A percentile compares a stretch with the other conserved stretches of the same genome.
phyloP scores from a whole-genome alignment of 176 grass and related monocot genomes.

The Eragrostis nindensis region DNA sequence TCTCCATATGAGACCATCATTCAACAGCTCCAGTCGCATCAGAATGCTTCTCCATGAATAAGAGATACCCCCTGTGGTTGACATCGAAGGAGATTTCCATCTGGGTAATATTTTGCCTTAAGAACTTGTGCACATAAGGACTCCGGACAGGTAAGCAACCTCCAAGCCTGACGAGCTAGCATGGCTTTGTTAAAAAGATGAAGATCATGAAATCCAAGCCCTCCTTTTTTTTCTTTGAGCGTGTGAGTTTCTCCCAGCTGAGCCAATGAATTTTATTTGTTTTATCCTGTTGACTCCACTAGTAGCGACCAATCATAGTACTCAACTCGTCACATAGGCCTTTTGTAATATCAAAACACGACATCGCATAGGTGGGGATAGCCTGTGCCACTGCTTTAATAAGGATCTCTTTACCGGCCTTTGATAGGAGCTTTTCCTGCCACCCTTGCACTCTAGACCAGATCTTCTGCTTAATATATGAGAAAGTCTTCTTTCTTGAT shows the following conservation, averaged over 20 bases:
- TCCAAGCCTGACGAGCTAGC: not conserved
- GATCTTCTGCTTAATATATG: too few species aligned
- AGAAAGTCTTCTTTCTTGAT: too few species aligned
- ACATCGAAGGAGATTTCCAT: not conserved
- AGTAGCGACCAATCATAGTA: fast-evolving
- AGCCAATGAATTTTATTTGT: not conserved
- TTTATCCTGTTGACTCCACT: not conserved
- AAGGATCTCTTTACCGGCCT: too few species aligned
- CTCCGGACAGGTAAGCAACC: not conserved
- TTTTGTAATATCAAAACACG: not conserved
- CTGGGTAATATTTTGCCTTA: not conserved
- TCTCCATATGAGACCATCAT: too few species aligned
- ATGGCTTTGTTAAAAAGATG: not conserved
- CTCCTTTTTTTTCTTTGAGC: not conserved
- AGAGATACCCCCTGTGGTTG: too few species aligned
- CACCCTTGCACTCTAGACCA: too few species aligned
- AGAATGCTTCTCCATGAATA: too few species aligned
- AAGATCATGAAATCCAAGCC: not conserved
- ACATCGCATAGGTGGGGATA: too few species aligned
- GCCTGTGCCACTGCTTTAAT: too few species aligned
- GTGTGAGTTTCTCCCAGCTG: not conserved
- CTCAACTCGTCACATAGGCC: not conserved
- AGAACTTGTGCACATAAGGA: not conserved
- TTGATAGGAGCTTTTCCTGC: too few species aligned
- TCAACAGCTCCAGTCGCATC: too few species aligned